These are phyloP conservation scores for Mallotus repandus DNA, from an alignment of 441 rosid species.

Conservation along the genomic window DNA sequence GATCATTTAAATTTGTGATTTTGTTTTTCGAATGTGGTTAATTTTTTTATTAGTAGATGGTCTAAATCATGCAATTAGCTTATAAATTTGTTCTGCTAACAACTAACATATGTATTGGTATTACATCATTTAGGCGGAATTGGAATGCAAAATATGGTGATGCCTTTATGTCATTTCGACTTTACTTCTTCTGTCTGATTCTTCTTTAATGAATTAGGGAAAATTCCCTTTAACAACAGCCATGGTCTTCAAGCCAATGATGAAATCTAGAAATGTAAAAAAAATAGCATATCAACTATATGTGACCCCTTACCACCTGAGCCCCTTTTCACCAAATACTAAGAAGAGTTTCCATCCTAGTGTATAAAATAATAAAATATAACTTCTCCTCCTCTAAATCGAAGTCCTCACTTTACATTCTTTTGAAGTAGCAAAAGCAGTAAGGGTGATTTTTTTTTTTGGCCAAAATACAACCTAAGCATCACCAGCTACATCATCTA, in stretches of 20 bases:
- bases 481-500: too few species aligned
- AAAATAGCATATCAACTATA: too few species aligned
- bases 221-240: too few species aligned
- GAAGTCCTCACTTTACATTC: not conserved
- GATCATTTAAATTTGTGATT: slow-evolving; percentile 10
- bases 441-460: not conserved
- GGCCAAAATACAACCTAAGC: too few species aligned
- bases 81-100: not conserved
- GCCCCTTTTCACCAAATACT: not conserved
- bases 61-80: not conserved
- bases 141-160: not conserved
- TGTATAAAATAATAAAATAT: not conserved
- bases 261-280: too few species aligned
- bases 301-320: too few species aligned
- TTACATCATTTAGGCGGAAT: not conserved
- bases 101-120: not conserved
- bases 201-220: too few species aligned
- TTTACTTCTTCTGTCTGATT: not conserved
- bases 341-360: not conserved
- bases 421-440: not conserved
- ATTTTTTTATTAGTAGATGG: not conserved
- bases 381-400: not conserved
- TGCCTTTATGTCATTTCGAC: not conserved
- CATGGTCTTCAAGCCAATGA: too few species aligned
- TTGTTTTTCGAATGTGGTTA: slow-evolving; percentile 1